Percentiles rank a stretch among this genome's conserved stretches.
phyloP scores from a whole-genome alignment of 352 stramenopile genomes.

The Phytophthora ohioensis region DNA sequence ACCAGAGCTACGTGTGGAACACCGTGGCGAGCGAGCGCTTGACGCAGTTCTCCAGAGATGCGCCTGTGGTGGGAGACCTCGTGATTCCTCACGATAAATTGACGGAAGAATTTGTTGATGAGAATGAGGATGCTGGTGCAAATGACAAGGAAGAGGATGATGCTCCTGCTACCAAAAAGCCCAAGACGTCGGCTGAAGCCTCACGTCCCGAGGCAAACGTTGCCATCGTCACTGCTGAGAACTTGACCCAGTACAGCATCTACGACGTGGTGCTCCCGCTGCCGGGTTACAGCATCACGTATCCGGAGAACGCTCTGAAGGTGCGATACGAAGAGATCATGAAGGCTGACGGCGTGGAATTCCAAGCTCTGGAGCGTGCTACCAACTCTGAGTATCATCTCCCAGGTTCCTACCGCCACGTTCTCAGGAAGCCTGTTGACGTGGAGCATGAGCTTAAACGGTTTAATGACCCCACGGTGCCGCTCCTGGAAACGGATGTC shows the following conservation, averaged over 20 bases:
- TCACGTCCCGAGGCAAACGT: conserved; percentile 33
- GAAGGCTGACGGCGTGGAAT: conserved; percentile 69
- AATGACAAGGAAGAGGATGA: conserved; percentile 36
- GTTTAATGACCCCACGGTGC: conserved; percentile 93
- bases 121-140: conserved; percentile 28
- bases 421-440: conserved; percentile 91
- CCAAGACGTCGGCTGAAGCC: conserved; percentile 49
- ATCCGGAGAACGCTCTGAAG: conserved; percentile 88
- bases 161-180: conserved; percentile 32
- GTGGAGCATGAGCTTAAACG: conserved; percentile 93
- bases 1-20: conserved; percentile 98
- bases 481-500: conserved; percentile 95
- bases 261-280: conserved; percentile 97
- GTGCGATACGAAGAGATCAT: conserved; percentile 73
- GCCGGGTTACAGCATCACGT: conserved; percentile 91
- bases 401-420: conserved; percentile 94
- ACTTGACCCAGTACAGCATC: conserved; percentile 92
- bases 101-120: conserved; percentile 47
- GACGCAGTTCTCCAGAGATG: conserved; percentile 65
- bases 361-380: conserved; percentile 64
- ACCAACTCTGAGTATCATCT: conserved; percentile 93
- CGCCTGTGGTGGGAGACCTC: conserved; percentile 92
- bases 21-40: conserved; percentile 91
- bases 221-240: conserved; percentile 86
- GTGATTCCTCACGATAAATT: conserved; percentile 71